Percentiles rank a stretch among this genome's conserved stretches.
These are phyloP conservation scores for Cryptosporidium ryanae DNA, from an alignment of 169 alveolate genomes.

Conservation along the genomic window DNA sequence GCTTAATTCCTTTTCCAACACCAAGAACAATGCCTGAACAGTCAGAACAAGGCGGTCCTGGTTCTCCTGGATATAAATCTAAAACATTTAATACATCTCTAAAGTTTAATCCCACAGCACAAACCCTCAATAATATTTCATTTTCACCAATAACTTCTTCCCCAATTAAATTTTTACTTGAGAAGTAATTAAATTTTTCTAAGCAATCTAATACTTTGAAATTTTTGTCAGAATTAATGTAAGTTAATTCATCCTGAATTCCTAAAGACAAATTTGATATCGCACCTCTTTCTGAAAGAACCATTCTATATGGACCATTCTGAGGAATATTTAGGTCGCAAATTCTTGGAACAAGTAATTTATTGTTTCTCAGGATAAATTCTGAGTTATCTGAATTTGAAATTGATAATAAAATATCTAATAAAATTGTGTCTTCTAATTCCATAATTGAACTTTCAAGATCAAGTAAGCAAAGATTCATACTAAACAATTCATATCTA, in stretches of 20 bases:
- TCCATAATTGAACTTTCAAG: not conserved
- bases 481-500: slow-evolving; percentile 22
- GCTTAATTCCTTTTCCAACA: slow-evolving; percentile 51
- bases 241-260: not conserved
- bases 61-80: slow-evolving; percentile 70
- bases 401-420: not conserved
- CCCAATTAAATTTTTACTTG: not conserved
- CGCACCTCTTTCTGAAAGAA: slow-evolving; percentile 67
- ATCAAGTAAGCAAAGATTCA: slow-evolving; percentile 28
- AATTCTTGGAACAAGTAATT: slow-evolving; percentile 24
- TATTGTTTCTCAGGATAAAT: slow-evolving; percentile 19
- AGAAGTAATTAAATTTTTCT: slow-evolving; percentile 5
- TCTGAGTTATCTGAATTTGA: slow-evolving; percentile 38
- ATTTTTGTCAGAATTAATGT: slow-evolving; percentile 13
- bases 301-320: slow-evolving; percentile 28
- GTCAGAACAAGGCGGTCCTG: slow-evolving; percentile 74
- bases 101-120: slow-evolving; percentile 80
- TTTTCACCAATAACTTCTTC: slow-evolving; percentile 14
- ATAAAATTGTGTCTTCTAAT: not conserved
- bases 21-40: slow-evolving; percentile 66
- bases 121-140: slow-evolving; percentile 77
- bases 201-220: slow-evolving; percentile 11
- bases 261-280: slow-evolving; percentile 37
- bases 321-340: not conserved
- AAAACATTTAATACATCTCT: slow-evolving; percentile 78